A percentile compares a stretch with the other conserved stretches of the same genome.
Conservation (phyloP, 2,329 filamentous ascomycete genomes). For the Cladobotryum protrusum region DNA sequence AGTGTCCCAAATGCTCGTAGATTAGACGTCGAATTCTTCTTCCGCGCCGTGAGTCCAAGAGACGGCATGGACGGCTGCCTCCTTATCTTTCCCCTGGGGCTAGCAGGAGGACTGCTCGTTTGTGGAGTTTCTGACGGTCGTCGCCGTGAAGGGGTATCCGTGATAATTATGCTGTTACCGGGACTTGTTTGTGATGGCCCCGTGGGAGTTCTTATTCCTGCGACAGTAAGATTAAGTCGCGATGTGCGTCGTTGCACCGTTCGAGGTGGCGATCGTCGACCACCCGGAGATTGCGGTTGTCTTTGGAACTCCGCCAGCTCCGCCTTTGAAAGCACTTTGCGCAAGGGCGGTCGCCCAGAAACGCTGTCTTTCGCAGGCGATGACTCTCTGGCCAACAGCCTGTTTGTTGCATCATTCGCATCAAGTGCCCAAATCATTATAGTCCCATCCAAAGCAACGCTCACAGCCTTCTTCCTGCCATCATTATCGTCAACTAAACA, state of each 20-base stretch:
- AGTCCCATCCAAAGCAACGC: constrained; percentile 71
- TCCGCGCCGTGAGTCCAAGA: constrained; percentile 39
- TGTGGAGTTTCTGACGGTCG: constrained; percentile 39
- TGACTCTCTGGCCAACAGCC: constrained; percentile 42
- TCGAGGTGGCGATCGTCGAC: constrained; percentile 51
- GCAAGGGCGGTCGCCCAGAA: constrained; percentile 63
- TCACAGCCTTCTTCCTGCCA: constrained; percentile 56
- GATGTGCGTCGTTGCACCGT: constrained; percentile 50
- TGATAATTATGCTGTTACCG: constrained; percentile 31
- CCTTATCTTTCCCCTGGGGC: constrained; percentile 41
- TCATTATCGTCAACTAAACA: constrained; percentile 59
- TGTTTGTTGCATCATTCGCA: constrained; percentile 37
- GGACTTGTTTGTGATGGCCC: constrained; percentile 36
- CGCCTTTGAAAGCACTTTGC: constrained; percentile 78
- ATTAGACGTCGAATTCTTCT: constrained; percentile 42
- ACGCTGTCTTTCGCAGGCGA: constrained; percentile 48
- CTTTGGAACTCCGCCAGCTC: constrained; percentile 77
- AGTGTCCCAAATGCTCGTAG: constrained; percentile 49
- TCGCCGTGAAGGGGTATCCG: constrained; percentile 44
- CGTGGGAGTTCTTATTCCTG: constrained; percentile 34
- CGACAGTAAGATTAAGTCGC: constrained; percentile 37
- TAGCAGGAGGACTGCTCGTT: constrained; percentile 44
- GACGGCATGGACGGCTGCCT: constrained; percentile 51
- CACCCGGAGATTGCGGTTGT: constrained; percentile 33
- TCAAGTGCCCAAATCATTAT: constrained; percentile 72